Evolutionary conservation across 208 protist species (phyloP), one percentile per base, ranked within the genome.

Genomic region (Trypanosoma scelopori): DNA sequence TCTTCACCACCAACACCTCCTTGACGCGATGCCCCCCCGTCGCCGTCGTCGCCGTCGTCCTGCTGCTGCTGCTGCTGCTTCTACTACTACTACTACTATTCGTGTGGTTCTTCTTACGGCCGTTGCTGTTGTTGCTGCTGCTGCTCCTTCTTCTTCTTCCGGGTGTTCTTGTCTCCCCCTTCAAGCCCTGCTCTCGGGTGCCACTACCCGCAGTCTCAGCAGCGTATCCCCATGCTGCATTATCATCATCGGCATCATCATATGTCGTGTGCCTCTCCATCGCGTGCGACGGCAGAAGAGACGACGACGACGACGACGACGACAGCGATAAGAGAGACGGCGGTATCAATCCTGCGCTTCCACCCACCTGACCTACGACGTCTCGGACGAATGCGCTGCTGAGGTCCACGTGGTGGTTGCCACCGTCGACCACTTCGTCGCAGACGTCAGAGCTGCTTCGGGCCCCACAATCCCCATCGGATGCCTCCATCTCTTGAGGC

Each of bases 81-180:
- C 1, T 53, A 43, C 37, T 61, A 6, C 32, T 37, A n/a, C 16
- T 48, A 7, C 20, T 49, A 30, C 22, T 15, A 52, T 11, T 52
- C 48, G 11, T 52, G 27, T 52, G n/a, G n/a, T n/a, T n/a, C n/a
- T n/a, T n/a, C n/a, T n/a, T n/a, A n/a, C n/a, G n/a, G n/a, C n/a
- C n/a, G n/a, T n/a, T n/a, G n/a, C n/a, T 52, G 20, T 48, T 50
- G 32, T 37, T 37, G 47, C 11, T 42, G n/a, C n/a, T n/a, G n/a
- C 56, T 47, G 1, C 20, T 56, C 15, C 60, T 70, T 77, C 60
- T 61, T 58, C 13, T 16, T 57, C 61, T 9, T 9, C 32, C 16
- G 53, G 5, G 23, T 35, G 25, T 20, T 56, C 15, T 70, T 68
- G 27, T 25, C 32, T 37, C 5, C 32, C 32, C 32, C 32, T 37